Conservation (phyloP, 495 filamentous ascomycete genomes). For the Opeltia flavorubescens region DNA sequence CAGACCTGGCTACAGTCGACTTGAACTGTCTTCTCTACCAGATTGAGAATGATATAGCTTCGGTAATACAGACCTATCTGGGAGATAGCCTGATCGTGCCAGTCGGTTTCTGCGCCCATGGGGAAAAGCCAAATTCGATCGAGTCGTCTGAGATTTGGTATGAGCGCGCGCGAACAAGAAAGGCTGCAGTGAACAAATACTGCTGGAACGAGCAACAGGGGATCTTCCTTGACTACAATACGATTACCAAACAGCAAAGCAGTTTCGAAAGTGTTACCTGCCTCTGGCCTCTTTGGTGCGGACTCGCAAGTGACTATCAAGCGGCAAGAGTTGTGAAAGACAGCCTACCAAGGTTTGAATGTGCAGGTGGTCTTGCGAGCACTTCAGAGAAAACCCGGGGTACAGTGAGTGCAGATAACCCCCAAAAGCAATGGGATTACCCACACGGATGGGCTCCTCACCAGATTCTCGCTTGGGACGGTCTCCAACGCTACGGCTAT, state of each 20-base stretch:
- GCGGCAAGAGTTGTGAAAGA: slow-evolving; percentile 60
- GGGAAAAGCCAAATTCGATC: slow-evolving; percentile 42
- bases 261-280: slow-evolving; percentile 79
- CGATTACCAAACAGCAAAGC: slow-evolving; percentile 57
- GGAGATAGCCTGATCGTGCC: slow-evolving; percentile 66
- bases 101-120: slow-evolving; percentile 51
- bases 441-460: slow-evolving; percentile 97
- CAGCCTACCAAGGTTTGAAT: slow-evolving; percentile 75
- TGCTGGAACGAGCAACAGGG: slow-evolving; percentile 81
- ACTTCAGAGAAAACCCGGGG: slow-evolving; percentile 81
- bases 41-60: slow-evolving; percentile 83
- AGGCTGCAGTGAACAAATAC: slow-evolving; percentile 70
- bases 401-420: slow-evolving; percentile 59
- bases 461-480: slow-evolving; percentile 95
- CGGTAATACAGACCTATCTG: slow-evolving; percentile 69
- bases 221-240: slow-evolving; percentile 96
- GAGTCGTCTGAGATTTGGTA: slow-evolving; percentile 84
- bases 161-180: slow-evolving; percentile 64
- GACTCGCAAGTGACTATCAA: slow-evolving; percentile 63
- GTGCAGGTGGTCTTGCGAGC: slow-evolving; percentile 73
- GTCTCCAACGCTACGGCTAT: slow-evolving; percentile 79
- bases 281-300: slow-evolving; percentile 96
- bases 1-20: slow-evolving; percentile 83
- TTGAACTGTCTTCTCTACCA: slow-evolving; percentile 90
- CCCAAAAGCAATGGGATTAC: slow-evolving; percentile 96